phyloP scores from a whole-genome alignment of 495 filamentous ascomycete species.

The Penicillium daleae region DNA sequence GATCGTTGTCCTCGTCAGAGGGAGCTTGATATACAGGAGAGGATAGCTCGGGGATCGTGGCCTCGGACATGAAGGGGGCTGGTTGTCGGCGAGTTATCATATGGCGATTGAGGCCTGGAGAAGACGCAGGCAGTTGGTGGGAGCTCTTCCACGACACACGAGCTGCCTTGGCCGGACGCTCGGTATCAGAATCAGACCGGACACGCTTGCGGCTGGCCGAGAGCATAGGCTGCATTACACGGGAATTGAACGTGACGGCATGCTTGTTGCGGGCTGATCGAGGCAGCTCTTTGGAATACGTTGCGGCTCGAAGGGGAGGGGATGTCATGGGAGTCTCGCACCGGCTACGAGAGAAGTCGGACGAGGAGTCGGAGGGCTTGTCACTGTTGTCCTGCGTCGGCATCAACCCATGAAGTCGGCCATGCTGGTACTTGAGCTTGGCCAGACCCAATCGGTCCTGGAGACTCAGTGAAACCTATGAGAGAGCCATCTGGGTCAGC shows the following conservation, averaged over 20 bases:
- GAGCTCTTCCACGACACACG: slow-evolving; percentile 72
- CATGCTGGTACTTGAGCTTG: slow-evolving; percentile 94
- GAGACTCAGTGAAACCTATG: slow-evolving; percentile 84
- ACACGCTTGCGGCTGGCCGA: slow-evolving; percentile 65
- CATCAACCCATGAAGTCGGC: slow-evolving; percentile 48
- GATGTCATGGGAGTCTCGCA: slow-evolving; percentile 54
- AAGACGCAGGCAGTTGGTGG: slow-evolving; percentile 78
- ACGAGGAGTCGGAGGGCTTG: slow-evolving; percentile 76
- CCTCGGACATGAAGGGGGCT: slow-evolving; percentile 73
- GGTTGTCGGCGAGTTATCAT: slow-evolving; percentile 50
- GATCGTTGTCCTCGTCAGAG: slow-evolving; percentile 80
- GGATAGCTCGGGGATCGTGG: slow-evolving; percentile 64
- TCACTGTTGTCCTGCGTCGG: slow-evolving; percentile 70
- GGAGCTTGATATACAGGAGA: slow-evolving; percentile 63
- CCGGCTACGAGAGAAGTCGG: slow-evolving; percentile 56
- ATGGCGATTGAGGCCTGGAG: slow-evolving; percentile 60
- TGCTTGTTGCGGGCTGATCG: slow-evolving; percentile 51
- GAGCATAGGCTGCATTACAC: slow-evolving; percentile 51
- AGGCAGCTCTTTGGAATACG: slow-evolving; percentile 51
- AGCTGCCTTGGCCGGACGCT: slow-evolving; percentile 57
- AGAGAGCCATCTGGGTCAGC: slow-evolving; percentile 14
- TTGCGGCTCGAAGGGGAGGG: slow-evolving; percentile 41
- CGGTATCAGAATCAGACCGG: slow-evolving; percentile 66
- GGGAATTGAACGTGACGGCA: slow-evolving; percentile 52
- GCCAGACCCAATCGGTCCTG: slow-evolving; percentile 93